These are phyloP conservation scores for Arachnopeziza araneosa DNA, from an alignment of 2,329 filamentous ascomycete genomes.

Conservation along the genomic window DNA sequence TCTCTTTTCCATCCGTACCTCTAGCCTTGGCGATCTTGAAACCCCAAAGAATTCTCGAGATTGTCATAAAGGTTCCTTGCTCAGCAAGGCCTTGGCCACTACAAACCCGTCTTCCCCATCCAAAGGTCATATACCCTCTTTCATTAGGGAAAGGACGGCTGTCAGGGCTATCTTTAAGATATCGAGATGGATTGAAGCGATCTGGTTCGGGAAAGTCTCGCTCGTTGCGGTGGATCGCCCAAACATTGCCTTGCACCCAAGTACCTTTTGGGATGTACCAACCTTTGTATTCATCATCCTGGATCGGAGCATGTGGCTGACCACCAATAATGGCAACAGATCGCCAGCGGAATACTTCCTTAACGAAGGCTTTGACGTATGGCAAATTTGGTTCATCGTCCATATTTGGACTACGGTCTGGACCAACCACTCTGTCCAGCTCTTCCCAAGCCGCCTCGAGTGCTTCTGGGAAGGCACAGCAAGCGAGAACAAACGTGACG, in stretches of 20 bases:
- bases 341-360: conserved; percentile 41
- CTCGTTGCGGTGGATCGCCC: conserved; percentile 25
- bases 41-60: conserved; percentile 16
- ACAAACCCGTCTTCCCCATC: conserved; percentile 48
- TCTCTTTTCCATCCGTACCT: conserved; percentile 18
- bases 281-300: conserved; percentile 48
- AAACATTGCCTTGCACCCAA: conserved; percentile 33
- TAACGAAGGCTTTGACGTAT: conserved; percentile 41
- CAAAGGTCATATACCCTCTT: conserved; percentile 47
- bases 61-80: conserved; percentile 13
- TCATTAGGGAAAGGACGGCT: conserved; percentile 49
- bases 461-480: conserved; percentile 27
- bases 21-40: conserved; percentile 15
- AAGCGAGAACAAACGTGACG: conserved; percentile 35
- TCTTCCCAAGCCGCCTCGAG: conserved; percentile 31
- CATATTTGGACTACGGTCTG: conserved; percentile 40
- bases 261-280: conserved; percentile 18
- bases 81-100: conserved; percentile 46
- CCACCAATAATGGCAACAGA: conserved; percentile 34
- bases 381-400: conserved; percentile 39
- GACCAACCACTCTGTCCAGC: conserved; percentile 44
- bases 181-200: conserved; percentile 42
- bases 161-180: conserved; percentile 30
- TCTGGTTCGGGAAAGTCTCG: conserved; percentile 34
- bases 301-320: conserved; percentile 48